These are phyloP conservation scores for Marvania coccoides DNA, from an alignment of 139 green algal genomes.

Conservation along the genomic window DNA sequence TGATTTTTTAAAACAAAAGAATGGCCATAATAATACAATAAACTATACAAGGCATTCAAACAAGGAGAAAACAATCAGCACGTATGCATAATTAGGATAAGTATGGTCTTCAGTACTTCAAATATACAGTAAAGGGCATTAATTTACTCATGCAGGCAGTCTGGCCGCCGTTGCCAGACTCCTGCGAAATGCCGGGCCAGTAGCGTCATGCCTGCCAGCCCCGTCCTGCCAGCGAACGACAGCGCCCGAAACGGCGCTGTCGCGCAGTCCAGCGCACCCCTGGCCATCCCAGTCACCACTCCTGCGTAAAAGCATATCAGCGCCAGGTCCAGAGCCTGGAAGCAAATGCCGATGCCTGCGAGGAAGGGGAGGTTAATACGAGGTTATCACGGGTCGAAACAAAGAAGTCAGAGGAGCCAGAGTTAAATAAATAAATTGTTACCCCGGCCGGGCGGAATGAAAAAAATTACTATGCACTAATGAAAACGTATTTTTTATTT, in stretches of 20 bases:
- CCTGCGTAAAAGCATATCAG: background rate
- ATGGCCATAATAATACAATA: too few relatives aligned
- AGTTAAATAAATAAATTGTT: too few relatives aligned
- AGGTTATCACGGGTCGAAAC: too few relatives aligned
- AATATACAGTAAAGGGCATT: too few relatives aligned
- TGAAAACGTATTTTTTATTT: too few relatives aligned
- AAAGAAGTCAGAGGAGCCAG: too few relatives aligned
- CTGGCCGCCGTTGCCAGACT: background rate
- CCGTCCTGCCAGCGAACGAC: background rate
- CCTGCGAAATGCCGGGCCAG: background rate
- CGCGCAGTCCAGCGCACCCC: background rate
- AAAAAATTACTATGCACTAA: too few relatives aligned
- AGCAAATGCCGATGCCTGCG: background rate
- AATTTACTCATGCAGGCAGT: background rate
- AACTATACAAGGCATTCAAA: too few relatives aligned
- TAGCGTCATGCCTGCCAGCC: background rate
- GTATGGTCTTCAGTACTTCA: too few relatives aligned
- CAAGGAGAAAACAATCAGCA: too few relatives aligned
- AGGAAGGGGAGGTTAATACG: too few relatives aligned
- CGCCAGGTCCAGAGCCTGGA: background rate
- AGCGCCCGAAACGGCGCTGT: background rate
- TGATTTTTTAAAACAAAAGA: conserved; percentile 36
- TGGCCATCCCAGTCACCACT: background rate
- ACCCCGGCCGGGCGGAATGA: too few relatives aligned
- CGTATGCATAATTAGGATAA: background rate